Evolutionary conservation across 2,329 filamentous ascomycete species (phyloP), one percentile per base, ranked within the genome.

Genomic region (Amauroascus niger): DNA sequence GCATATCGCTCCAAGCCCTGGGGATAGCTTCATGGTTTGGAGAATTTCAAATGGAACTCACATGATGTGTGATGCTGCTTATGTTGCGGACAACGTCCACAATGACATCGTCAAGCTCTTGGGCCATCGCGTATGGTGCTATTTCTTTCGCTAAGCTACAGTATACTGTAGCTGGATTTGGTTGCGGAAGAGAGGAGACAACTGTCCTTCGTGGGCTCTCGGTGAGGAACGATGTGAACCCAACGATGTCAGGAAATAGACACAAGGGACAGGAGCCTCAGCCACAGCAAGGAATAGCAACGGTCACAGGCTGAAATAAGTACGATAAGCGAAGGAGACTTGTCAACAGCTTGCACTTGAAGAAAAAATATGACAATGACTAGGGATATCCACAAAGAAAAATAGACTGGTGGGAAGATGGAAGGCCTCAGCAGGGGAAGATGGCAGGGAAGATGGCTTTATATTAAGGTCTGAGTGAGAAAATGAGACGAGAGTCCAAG

Each of bases 81-180:
- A 67, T 55, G 28, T 64, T 60, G 18, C 49, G 43, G 54, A 67
- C 56, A 37, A 62, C 63, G 46, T 64, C 62, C 37, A 60, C 58
- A 64, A 68, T 67, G 50, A 59, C 63, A 49, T 53, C 58, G 39
- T 67, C 64, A n/a, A 66, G 53, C 7, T 57, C 57, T 41, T 62
- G 47, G 14, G 55, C 46, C 62, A 63, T 57, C 46, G 24, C n/a
- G 48, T 30, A 8, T 14, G 50, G 40, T 14, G 9, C 32, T 26
- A 26, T 18, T 39, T 24, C 41, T 3, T 52, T 46, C 13, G 18
- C 28, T 13, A 20, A 20, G 30, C 20, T 16, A 13, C 20, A 32
- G 13, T 39, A 30, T 37, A 16, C 14, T 28, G 32, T 28, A 26
- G 28, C 22, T 24, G 50, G 16, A 2, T n/a, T 41, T n/a, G 8